Conservation (phyloP, 257 asterid species). For the Nicotiana otophora region DNA sequence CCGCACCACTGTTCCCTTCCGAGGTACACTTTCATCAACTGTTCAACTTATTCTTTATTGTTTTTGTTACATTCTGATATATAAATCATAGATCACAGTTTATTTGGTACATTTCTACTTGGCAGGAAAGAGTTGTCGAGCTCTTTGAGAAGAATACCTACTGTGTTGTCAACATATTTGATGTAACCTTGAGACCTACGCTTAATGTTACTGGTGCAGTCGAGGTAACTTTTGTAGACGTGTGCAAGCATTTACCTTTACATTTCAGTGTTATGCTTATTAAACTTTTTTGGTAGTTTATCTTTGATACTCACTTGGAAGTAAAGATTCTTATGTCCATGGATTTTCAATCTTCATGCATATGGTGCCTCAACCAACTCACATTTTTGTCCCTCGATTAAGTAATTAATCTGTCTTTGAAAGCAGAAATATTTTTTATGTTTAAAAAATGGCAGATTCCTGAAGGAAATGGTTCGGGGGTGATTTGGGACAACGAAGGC, state of each 20-base stretch:
- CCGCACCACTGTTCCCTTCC: slow-evolving; percentile 70
- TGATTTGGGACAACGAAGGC: slow-evolving; percentile 91
- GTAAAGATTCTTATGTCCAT: neutral
- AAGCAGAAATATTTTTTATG: neutral
- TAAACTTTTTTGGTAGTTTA: neutral
- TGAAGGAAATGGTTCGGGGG: slow-evolving; percentile 98
- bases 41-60: slow-evolving; percentile 1
- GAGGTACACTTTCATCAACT: slow-evolving; percentile 48
- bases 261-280: neutral
- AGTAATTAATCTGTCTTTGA: neutral
- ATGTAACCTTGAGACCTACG: slow-evolving; percentile 86
- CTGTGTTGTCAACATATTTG: slow-evolving; percentile 96
- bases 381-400: neutral
- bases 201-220: slow-evolving; percentile 77
- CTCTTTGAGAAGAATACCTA: slow-evolving; percentile 88
- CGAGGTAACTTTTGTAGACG: slow-evolving; percentile 50
- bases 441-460: slow-evolving; percentile 54
- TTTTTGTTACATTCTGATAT: neutral
- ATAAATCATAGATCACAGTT: slow-evolving; percentile 28
- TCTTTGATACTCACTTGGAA: neutral
- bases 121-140: slow-evolving; percentile 85
- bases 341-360: neutral
- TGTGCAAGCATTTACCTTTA: neutral
- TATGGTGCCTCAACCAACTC: neutral
- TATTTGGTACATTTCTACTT: slow-evolving; percentile 44